Percentiles rank a stretch among this genome's conserved stretches.
phyloP scores from a whole-genome alignment of 768 basidiomycete species.

The Wakefieldia striispora region DNA sequence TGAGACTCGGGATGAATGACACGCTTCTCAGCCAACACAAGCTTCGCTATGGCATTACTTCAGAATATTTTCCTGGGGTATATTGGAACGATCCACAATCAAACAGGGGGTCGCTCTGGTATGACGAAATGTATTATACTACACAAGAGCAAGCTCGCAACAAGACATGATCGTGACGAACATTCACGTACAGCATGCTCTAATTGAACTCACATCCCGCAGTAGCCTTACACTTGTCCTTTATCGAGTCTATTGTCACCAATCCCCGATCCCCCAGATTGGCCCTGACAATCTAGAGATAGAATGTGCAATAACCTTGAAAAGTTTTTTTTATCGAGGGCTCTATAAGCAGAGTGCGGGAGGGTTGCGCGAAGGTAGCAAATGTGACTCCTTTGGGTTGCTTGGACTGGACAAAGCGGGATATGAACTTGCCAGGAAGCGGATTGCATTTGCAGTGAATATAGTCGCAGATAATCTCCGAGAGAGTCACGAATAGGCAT shows the following conservation, averaged over 20 bases:
- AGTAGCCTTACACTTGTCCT: conserved; percentile 50
- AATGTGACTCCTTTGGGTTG: conserved; percentile 63
- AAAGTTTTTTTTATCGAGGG: conserved; percentile 81
- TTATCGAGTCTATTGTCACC: conserved; percentile 51
- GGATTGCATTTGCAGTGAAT: not conserved
- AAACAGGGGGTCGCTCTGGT: conserved; percentile 93
- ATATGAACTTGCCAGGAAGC: conserved; percentile 49
- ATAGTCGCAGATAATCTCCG: not conserved
- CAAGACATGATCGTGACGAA: conserved; percentile 45
- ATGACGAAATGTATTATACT: conserved; percentile 19
- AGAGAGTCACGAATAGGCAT: not conserved
- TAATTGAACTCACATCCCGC: conserved; percentile 87
- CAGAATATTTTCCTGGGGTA: conserved; percentile 84
- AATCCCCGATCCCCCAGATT: conserved; percentile 40
- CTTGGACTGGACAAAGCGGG: conserved; percentile 47
- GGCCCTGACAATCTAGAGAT: conserved; percentile 64
- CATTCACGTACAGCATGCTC: conserved; percentile 97
- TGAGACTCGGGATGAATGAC: conserved; percentile 86
- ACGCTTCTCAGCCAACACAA: conserved; percentile 94
- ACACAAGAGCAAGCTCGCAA: conserved; percentile 13
- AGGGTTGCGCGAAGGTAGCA: conserved; percentile 46
- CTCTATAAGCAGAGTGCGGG: conserved; percentile 66
- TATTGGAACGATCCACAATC: conserved; percentile 83
- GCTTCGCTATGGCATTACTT: conserved; percentile 87
- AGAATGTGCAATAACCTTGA: conserved; percentile 89